Evolutionary conservation across 306 rosid genomes (phyloP).

Genomic region (Inga laurina): DNA sequence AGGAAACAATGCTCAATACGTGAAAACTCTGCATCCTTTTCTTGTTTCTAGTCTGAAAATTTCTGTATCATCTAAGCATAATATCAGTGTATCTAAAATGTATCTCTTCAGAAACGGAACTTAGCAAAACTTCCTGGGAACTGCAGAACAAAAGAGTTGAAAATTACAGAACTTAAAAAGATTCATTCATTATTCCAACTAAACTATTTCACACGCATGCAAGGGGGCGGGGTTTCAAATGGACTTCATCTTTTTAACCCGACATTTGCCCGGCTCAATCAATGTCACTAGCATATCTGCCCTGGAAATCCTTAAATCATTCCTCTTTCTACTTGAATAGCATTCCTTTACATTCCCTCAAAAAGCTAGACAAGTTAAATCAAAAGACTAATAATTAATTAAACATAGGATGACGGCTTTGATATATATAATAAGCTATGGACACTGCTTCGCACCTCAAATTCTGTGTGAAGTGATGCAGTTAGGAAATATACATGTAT

Average conservation of each 20-base stretch:
- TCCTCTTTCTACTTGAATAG: not conserved
- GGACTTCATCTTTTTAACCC: not conserved
- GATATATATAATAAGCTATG: not conserved
- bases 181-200: conserved; percentile 21
- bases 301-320: conserved; percentile 6
- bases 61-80: not conserved
- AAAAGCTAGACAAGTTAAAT: conserved; percentile 16
- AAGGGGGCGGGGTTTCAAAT: not conserved
- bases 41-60: not conserved
- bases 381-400: not conserved
- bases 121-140: not conserved
- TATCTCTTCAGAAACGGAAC: not conserved
- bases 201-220: conserved; percentile 7
- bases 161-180: conserved; percentile 2
- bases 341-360: conserved; percentile 28
- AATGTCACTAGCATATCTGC: not conserved
- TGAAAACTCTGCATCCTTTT: not conserved
- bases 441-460: not conserved
- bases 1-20: not conserved
- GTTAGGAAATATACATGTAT: conserved; percentile 26
- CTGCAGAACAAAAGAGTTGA: not conserved
- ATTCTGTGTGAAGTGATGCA: conserved; percentile 1
- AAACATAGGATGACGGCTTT: conserved; percentile 11
- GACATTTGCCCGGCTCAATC: not conserved
- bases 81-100: not conserved